These are phyloP conservation scores for Candida glaebosa DNA, from an alignment of 805 yeast species.

Conservation along the genomic window DNA sequence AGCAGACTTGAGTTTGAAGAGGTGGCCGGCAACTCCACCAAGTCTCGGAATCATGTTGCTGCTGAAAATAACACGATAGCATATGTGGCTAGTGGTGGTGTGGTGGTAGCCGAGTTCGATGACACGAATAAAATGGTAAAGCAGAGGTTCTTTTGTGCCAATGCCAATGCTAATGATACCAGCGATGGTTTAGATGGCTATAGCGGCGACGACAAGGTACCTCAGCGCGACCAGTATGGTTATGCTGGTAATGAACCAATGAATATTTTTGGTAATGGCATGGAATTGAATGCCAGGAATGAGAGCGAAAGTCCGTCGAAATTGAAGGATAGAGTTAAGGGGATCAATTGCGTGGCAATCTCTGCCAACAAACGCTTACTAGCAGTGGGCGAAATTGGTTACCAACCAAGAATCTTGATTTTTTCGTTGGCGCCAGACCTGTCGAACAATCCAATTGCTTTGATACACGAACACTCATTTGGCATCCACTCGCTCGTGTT, in stretches of 20 bases:
- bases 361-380: constrained; percentile 51
- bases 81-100: constrained; percentile 59
- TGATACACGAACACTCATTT: constrained; percentile 60
- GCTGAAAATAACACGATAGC: constrained; percentile 42
- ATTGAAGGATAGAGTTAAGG: constrained; percentile 42
- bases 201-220: constrained; percentile 8
- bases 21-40: constrained; percentile 47
- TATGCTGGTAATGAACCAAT: constrained; percentile 30
- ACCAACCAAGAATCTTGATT: constrained; percentile 60
- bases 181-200: constrained; percentile 8
- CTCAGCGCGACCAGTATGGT: constrained; percentile 32
- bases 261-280: constrained; percentile 15
- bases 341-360: constrained; percentile 55
- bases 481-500: constrained; percentile 57
- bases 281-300: constrained; percentile 5
- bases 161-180: constrained; percentile 11
- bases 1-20: constrained; percentile 9
- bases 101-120: constrained; percentile 43
- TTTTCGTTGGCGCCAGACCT: constrained; percentile 55
- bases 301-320: constrained; percentile 17
- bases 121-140: constrained; percentile 15
- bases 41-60: constrained; percentile 35
- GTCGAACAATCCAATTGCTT: constrained; percentile 46
- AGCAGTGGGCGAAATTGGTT: constrained; percentile 72
- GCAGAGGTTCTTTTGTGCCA: constrained; percentile 55